Conservation (phyloP, 305 asterid species). For the Fraxinus greggii region DNA sequence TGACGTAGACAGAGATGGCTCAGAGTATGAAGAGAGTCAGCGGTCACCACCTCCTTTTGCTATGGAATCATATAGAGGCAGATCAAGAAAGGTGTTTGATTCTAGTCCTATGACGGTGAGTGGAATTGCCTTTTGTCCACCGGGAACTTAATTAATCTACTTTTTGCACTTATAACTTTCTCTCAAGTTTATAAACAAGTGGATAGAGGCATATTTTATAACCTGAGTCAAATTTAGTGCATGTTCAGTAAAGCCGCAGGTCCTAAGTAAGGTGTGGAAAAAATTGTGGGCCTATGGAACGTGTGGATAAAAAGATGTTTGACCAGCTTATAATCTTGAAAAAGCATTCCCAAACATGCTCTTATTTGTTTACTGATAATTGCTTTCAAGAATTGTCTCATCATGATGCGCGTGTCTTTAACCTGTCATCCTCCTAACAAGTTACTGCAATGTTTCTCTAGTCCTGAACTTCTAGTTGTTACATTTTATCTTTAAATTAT, state of each 20-base stretch:
- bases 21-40: constrained; percentile 61
- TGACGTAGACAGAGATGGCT: constrained; percentile 60
- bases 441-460: background rate
- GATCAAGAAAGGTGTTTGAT: constrained; percentile 60
- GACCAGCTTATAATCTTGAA: background rate
- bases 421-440: background rate
- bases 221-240: background rate
- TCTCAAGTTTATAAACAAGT: background rate
- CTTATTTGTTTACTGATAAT: constrained; percentile 14
- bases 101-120: constrained; percentile 69
- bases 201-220: background rate
- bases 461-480: background rate
- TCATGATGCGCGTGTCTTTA: constrained; percentile 7
- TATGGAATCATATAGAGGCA: constrained; percentile 68
- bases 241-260: background rate
- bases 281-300: background rate
- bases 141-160: constrained; percentile 3
- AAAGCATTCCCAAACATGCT: background rate
- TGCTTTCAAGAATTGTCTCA: background rate
- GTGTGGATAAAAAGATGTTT: background rate
- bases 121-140: constrained; percentile 17
- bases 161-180: background rate
- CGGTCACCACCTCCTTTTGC: constrained; percentile 71
- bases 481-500: background rate
- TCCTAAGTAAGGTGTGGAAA: background rate